Evolutionary conservation across 2,329 filamentous ascomycete genomes (phyloP).

Genomic region (Aspergillus pseudotamarii): DNA sequence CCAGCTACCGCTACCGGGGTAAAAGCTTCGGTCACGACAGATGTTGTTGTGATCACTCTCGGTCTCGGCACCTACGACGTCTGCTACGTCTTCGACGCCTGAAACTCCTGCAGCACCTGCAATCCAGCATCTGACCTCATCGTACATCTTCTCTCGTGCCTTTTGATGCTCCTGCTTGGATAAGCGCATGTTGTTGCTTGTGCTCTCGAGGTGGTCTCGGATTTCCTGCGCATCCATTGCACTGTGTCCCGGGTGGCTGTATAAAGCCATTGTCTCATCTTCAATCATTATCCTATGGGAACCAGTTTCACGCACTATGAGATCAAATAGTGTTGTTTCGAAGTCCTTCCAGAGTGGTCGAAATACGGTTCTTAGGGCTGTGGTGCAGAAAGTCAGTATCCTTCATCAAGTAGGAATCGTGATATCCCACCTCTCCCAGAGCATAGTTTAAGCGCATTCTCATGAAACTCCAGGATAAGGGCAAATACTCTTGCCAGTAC

Average conservation of each 20-base stretch:
- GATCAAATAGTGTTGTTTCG: neutral
- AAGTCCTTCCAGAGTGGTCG: neutral
- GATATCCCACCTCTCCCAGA: neutral
- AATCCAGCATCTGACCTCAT: neutral
- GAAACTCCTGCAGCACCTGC: neutral
- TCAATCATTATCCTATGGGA: neutral
- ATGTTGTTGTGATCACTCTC: neutral
- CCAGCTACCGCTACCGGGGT: neutral
- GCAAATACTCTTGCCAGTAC: neutral
- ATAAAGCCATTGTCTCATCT: neutral
- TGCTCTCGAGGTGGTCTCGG: neutral
- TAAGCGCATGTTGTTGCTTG: neutral
- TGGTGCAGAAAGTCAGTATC: neutral
- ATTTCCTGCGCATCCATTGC: neutral
- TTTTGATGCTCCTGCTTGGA: neutral
- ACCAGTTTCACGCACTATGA: neutral
- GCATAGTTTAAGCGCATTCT: neutral
- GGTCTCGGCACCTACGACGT: neutral
- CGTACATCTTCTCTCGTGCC: neutral
- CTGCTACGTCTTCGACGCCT: neutral
- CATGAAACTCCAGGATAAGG: neutral
- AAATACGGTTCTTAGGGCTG: neutral
- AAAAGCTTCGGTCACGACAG: neutral
- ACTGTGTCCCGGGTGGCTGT: neutral
- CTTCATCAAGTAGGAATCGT: neutral